phyloP scores from a whole-genome alignment of 169 alveolate genomes.

The Perkinsus chesapeaki region DNA sequence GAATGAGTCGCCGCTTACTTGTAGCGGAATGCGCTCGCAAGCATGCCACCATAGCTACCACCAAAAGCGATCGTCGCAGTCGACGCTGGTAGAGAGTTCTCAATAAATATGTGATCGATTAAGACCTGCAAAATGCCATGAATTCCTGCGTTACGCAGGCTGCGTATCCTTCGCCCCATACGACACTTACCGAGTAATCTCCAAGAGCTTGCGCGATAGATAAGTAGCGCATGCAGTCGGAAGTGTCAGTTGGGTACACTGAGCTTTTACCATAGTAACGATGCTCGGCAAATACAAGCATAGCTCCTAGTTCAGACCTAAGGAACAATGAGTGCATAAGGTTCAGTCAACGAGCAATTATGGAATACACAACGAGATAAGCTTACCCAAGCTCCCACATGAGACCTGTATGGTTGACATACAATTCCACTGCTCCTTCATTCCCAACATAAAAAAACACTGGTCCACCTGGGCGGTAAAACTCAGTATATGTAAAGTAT shows the following conservation, averaged over 20 bases:
- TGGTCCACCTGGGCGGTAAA: too few species aligned
- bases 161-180: too few species aligned
- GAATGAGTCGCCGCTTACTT: neutral
- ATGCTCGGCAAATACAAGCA: conserved; percentile 4
- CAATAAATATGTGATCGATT: neutral
- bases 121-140: neutral
- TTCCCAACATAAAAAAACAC: too few species aligned
- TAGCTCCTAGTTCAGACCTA: neutral
- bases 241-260: neutral
- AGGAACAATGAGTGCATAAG: too few species aligned
- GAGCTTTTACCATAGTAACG: neutral
- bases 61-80: conserved; percentile 7
- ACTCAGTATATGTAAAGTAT: too few species aligned
- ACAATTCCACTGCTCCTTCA: too few species aligned
- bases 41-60: conserved; percentile 54
- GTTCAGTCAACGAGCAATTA: too few species aligned
- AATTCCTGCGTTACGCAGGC: too few species aligned
- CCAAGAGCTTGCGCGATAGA: conserved; percentile 2
- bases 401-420: too few species aligned
- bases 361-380: too few species aligned
- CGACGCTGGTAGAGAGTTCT: neutral
- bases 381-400: too few species aligned
- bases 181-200: neutral
- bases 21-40: conserved; percentile 29
- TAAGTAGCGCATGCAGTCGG: neutral